Conservation (phyloP, 495 filamentous ascomycete species). For the Neurospora sp. region DNA sequence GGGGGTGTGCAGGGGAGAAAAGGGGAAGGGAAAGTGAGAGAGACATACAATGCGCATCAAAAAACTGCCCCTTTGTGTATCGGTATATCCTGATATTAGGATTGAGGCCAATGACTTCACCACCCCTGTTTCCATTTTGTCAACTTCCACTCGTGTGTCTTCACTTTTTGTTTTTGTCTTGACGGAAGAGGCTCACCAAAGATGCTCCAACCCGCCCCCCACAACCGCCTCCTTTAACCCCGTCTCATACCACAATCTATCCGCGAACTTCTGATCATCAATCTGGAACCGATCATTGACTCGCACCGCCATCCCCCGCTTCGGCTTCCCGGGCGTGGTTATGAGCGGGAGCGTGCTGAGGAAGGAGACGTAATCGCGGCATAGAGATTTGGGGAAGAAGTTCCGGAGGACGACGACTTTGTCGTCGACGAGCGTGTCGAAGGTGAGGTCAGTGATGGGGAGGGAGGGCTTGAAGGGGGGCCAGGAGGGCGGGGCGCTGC, state of each 20-base stretch:
- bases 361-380: conserved; percentile 72
- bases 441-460: conserved; percentile 54
- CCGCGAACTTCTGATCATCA: conserved; percentile 64
- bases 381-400: conserved; percentile 71
- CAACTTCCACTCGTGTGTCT: too few relatives aligned
- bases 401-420: conserved; percentile 71
- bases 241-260: conserved; percentile 59
- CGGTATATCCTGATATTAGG: conserved; percentile 86
- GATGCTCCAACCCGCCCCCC: conserved; percentile 19
- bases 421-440: conserved; percentile 39
- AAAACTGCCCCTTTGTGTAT: conserved; percentile 81
- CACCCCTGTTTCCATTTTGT: conserved; percentile 50
- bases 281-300: conserved; percentile 91
- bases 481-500: conserved; percentile 50
- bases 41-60: conserved; percentile 72
- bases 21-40: background rate
- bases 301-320: conserved; percentile 72
- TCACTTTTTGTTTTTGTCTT: too few relatives aligned
- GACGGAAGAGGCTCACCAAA: too few relatives aligned
- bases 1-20: background rate
- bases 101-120: conserved; percentile 76
- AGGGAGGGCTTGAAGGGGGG: conserved; percentile 64
- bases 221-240: conserved; percentile 43
- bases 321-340: conserved; percentile 77
- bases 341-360: conserved; percentile 62